Percentiles rank a stretch among this genome's conserved stretches.
These are phyloP conservation scores for Clarkia xantiana DNA, from an alignment of 345 rosid genomes.

Conservation along the genomic window DNA sequence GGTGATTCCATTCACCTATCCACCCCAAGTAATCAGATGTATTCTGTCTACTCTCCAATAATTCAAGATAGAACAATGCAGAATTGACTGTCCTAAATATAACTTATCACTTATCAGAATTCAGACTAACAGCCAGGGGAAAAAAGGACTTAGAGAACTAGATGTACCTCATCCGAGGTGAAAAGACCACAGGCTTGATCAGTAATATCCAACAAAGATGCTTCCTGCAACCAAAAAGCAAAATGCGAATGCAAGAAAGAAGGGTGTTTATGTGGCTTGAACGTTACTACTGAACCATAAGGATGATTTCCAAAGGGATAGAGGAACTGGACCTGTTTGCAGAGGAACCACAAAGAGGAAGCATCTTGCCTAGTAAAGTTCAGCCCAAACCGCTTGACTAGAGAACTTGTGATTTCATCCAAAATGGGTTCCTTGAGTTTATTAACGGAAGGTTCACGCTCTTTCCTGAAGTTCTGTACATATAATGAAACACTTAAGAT, in stretches of 20 bases:
- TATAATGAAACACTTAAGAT: conserved; percentile 7
- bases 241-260: background rate
- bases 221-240: conserved; percentile 48
- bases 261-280: too few species aligned
- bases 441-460: conserved; percentile 52
- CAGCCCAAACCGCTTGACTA: conserved; percentile 41
- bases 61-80: too few species aligned
- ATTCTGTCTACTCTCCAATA: too few species aligned
- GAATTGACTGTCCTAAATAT: too few species aligned
- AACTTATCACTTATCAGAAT: too few species aligned
- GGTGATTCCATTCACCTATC: too few species aligned
- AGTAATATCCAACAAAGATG: conserved; percentile 67
- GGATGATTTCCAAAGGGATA: background rate
- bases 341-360: conserved; percentile 85
- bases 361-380: conserved; percentile 60
- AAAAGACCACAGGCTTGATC: conserved; percentile 86
- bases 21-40: too few species aligned
- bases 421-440: conserved; percentile 76
- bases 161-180: conserved; percentile 55
- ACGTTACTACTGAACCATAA: background rate
- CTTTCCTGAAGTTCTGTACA: conserved; percentile 41
- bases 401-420: conserved; percentile 53
- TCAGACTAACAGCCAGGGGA: too few species aligned
- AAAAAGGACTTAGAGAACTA: background rate
- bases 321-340: conserved; percentile 55